phyloP scores from a whole-genome alignment of 108 stramenopile genomes.

The Nitzschia sp. region DNA sequence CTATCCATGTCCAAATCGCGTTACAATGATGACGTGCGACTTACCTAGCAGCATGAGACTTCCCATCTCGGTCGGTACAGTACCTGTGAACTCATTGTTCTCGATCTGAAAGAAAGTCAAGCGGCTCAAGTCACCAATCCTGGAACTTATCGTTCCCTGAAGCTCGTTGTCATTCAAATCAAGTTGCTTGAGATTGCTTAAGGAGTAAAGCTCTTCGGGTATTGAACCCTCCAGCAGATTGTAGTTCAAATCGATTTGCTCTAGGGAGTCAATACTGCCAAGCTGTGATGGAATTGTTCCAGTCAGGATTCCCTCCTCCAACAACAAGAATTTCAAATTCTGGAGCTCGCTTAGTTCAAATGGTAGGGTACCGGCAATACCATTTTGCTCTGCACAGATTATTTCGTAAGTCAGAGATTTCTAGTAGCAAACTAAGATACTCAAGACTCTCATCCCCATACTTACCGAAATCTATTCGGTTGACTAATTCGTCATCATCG shows the following conservation, averaged over 20 bases:
- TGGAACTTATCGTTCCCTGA: conserved; percentile 50
- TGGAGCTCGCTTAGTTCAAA: conserved; percentile 48
- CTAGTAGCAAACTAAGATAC: not conserved
- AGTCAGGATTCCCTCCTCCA: conserved; percentile 58
- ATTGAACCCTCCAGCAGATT: conserved; percentile 59
- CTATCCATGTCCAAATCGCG: too few species aligned
- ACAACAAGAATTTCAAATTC: conserved; percentile 40
- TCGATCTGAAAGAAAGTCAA: conserved; percentile 70
- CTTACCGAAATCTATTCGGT: conserved; percentile 54
- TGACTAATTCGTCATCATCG: conserved; percentile 27
- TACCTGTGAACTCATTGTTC: conserved; percentile 60
- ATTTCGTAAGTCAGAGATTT: too few species aligned
- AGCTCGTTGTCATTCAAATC: conserved; percentile 80
- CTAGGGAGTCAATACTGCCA: conserved; percentile 29
- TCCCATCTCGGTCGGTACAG: conserved; percentile 56
- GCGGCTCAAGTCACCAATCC: conserved; percentile 44
- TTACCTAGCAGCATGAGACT: conserved; percentile 38
- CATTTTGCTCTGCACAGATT: conserved; percentile 53
- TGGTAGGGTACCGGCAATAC: conserved; percentile 59
- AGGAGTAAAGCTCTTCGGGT: conserved; percentile 47
- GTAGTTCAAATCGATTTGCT: conserved; percentile 66
- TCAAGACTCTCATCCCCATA: not conserved
- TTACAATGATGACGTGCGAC: too few species aligned
- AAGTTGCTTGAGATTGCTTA: conserved; percentile 55
- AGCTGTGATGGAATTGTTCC: conserved; percentile 62